Evolutionary conservation across 2,329 filamentous ascomycete genomes (phyloP).

Genomic region (Colletotrichum sp.): DNA sequence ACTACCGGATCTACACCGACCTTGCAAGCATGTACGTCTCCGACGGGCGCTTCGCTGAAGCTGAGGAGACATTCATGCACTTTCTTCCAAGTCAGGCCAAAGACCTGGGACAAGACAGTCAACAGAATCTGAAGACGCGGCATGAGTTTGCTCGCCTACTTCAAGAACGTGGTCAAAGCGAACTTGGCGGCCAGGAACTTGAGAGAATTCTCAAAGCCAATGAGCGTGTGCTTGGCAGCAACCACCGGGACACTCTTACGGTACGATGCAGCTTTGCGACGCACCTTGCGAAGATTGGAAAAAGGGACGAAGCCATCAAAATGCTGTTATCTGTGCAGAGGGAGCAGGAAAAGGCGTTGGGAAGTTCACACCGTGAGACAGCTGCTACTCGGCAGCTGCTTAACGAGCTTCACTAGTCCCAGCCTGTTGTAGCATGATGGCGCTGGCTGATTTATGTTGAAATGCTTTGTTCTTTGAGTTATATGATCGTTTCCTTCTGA

Average conservation of each 20-base stretch:
- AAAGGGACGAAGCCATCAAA: accelerated
- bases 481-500: neutral
- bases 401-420: neutral
- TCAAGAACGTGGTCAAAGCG: neutral
- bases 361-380: neutral
- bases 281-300: neutral
- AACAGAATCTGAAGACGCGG: neutral
- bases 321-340: neutral
- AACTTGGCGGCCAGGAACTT: neutral
- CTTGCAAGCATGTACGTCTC: neutral
- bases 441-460: neutral
- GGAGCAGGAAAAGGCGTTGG: neutral
- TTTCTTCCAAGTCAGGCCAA: neutral
- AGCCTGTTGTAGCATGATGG: neutral
- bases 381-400: neutral
- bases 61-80: neutral
- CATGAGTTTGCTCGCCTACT: neutral
- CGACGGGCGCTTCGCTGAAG: neutral
- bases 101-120: neutral
- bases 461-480: neutral
- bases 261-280: neutral
- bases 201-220: neutral
- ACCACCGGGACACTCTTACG: neutral
- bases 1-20: neutral
- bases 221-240: neutral